Base-by-base conservation (phyloP, 176 grass and related monocot genomes). In the Echinochloa phyllopogon region DNA sequence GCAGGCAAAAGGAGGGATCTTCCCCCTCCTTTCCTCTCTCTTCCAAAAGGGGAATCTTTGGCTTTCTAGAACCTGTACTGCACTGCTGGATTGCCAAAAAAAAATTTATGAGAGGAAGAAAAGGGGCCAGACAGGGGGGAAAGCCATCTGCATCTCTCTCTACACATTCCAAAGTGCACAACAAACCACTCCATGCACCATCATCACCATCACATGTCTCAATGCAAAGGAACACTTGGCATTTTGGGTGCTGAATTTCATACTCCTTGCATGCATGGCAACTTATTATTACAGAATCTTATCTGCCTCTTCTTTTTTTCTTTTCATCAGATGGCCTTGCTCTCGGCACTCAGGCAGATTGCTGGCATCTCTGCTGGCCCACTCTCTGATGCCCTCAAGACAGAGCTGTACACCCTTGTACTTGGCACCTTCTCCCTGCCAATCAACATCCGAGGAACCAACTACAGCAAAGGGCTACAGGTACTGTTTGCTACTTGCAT, bases 371-470 rank as follows among this genome's bases (percentile, higher is more conserved):
- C 89, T 25, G 78, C 91, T 60, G 96, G 96, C 70, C 89, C 91
- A 17, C 88, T 96, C 37, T 96, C 96, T 79, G 91, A 92, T 39
- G 82, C 91, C 21, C 88, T 99, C 69, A 99, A 96, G 89, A 25
- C 69, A 56, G 91, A 99, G 87, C 60, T 99, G 33, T 96, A 92
- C 89, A 95, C 89, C 37, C 93, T 99, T 69, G 96, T 92, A 50
- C 89, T 96, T 9, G 96, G 96, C 29, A 99, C 96, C 56, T 85
- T 99, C 55, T 99, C 96, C 74, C 74, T 99, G 77, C 96, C 96
- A 15, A 90, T 99, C 53, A 96, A 94, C 80, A 29, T 99, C 74
- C 93, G 86, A 37, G 96, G 96, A 49, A 96, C 91, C 48, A 96
- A 95, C 48, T 99, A 96, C 72, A 68, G 80, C 77, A 58, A 74